phyloP scores from a whole-genome alignment of 495 filamentous ascomycete species.

The Lasiosphaeria hispida region DNA sequence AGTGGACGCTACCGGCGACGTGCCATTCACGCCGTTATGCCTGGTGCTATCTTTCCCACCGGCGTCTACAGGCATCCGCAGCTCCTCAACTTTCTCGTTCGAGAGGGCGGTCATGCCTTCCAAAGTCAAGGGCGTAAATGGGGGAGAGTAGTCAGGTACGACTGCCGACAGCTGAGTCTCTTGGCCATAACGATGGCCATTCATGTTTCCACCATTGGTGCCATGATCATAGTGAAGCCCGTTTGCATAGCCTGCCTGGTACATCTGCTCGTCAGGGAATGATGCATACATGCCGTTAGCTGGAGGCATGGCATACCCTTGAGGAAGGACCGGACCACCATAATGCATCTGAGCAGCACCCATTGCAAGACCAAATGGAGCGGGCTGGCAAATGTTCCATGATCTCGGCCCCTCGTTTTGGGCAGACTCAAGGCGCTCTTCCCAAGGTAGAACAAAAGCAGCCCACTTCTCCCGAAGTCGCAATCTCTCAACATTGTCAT shows the following conservation, averaged over 20 bases:
- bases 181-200: slow-evolving; percentile 38
- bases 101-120: slow-evolving; percentile 47
- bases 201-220: slow-evolving; percentile 42
- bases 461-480: slow-evolving; percentile 77
- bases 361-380: slow-evolving; percentile 13
- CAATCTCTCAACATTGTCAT: slow-evolving; percentile 75
- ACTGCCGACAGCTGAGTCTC: slow-evolving; percentile 67
- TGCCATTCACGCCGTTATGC: slow-evolving; percentile 5
- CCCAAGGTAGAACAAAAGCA: slow-evolving; percentile 70
- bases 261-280: slow-evolving; percentile 26
- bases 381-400: slow-evolving; percentile 5
- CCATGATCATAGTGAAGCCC: slow-evolving; percentile 31
- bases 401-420: slow-evolving; percentile 43
- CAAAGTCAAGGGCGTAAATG: slow-evolving; percentile 42
- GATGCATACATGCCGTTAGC: slow-evolving; percentile 14
- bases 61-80: slow-evolving; percentile 22
- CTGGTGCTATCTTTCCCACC: slow-evolving; percentile 3
- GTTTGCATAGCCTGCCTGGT: slow-evolving; percentile 32
- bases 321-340: slow-evolving; percentile 11
- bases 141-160: slow-evolving; percentile 75
- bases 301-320: slow-evolving; percentile 9
- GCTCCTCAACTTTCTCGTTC: slow-evolving; percentile 53
- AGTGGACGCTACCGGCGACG: not conserved
- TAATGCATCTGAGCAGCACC: not conserved
- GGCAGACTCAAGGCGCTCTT: slow-evolving; percentile 41